phyloP scores from a whole-genome alignment of 495 filamentous ascomycete genomes.

The Cairneyella variabilis region DNA sequence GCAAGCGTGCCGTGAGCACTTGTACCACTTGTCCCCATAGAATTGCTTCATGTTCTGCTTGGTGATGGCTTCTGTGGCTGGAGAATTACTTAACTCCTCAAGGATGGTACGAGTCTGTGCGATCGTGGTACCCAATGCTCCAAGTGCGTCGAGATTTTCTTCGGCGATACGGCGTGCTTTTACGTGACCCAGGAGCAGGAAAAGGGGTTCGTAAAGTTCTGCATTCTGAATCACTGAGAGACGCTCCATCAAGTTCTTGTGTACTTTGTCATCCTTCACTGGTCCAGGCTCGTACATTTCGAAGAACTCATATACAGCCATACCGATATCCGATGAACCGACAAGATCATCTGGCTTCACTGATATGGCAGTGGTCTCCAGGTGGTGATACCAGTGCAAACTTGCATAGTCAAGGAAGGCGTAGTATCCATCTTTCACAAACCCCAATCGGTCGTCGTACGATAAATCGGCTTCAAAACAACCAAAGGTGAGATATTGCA shows the following conservation, averaged over 20 bases:
- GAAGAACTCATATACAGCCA: conserved; percentile 27
- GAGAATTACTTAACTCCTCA: conserved; percentile 18
- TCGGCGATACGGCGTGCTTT: conserved; percentile 22
- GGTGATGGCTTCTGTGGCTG: no score
- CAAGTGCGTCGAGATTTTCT: conserved; percentile 23
- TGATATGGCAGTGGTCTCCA: conserved; percentile 15
- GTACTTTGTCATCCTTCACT: background rate
- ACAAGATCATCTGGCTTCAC: background rate
- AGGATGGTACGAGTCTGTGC: conserved; percentile 26
- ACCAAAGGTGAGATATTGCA: conserved; percentile 30
- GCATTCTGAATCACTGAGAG: conserved; percentile 12
- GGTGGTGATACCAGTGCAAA: conserved; percentile 34
- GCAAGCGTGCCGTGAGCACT: conserved; percentile 38
- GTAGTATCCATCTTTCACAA: conserved; percentile 25
- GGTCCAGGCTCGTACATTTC: conserved; percentile 14
- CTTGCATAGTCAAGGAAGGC: conserved; percentile 38
- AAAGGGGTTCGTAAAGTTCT: conserved; percentile 17
- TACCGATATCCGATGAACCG: conserved; percentile 6
- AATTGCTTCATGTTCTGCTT: conserved; percentile 14
- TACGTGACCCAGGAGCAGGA: conserved; percentile 24
- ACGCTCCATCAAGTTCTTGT: conserved; percentile 3
- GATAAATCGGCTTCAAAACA: conserved; percentile 25
- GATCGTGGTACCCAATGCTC: conserved; percentile 22
- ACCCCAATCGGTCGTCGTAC: conserved; percentile 11
- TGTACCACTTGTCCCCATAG: conserved; percentile 35